These are phyloP conservation scores for Dictyostelium brefeldianum DNA, from an alignment of 78 protist species.

Conservation along the genomic window DNA sequence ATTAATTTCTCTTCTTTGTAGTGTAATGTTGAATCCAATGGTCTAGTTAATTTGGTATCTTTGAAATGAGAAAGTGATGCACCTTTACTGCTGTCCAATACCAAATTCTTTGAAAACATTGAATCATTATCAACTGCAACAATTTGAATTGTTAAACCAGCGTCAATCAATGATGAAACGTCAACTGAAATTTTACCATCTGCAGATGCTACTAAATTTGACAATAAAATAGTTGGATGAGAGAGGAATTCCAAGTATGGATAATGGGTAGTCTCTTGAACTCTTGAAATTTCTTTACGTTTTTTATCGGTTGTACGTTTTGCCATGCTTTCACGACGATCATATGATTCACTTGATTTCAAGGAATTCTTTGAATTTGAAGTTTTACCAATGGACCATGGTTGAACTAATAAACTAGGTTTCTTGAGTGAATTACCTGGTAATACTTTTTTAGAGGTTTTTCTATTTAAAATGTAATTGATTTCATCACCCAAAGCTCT, in stretches of 20 bases:
- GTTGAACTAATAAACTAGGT: slow-evolving; percentile 46
- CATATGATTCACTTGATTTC: background rate
- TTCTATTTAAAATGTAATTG: slow-evolving; percentile 63
- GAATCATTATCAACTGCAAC: slow-evolving; percentile 48
- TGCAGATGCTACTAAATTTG: slow-evolving; percentile 32
- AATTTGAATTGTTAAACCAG: background rate
- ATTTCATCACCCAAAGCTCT: slow-evolving; percentile 71
- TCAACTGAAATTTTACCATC: slow-evolving; percentile 6
- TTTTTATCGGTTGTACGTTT: background rate
- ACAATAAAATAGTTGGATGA: slow-evolving; percentile 12
- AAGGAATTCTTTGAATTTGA: background rate
- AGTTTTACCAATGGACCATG: slow-evolving; percentile 56
- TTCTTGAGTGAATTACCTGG: slow-evolving; percentile 75
- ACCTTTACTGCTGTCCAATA: background rate
- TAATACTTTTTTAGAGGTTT: slow-evolving; percentile 14
- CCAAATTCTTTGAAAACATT: slow-evolving; percentile 10
- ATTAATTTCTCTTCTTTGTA: slow-evolving; percentile 64
- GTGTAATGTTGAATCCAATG: slow-evolving; percentile 48
- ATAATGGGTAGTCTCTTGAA: background rate
- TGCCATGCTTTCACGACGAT: background rate
- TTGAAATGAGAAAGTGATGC: slow-evolving; percentile 7
- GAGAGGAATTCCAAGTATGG: slow-evolving; percentile 46
- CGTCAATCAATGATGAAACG: background rate
- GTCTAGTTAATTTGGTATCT: slow-evolving; percentile 30
- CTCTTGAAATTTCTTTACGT: background rate